Base-by-base conservation (phyloP, 352 stramenopile genomes). In the Globisporangium irregulare region DNA sequence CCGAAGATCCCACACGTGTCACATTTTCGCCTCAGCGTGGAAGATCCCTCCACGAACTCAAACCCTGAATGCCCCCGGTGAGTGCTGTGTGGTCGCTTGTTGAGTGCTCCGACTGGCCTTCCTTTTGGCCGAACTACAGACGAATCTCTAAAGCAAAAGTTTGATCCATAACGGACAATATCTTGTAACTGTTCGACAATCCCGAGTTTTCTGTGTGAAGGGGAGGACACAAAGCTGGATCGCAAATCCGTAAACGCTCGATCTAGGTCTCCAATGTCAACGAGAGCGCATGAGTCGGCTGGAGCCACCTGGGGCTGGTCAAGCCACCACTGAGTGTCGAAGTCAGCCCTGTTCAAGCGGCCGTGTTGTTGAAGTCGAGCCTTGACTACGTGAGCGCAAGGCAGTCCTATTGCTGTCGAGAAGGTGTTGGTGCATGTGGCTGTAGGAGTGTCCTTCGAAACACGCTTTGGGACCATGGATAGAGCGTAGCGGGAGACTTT, bases 211-310 rank as follows among this genome's bases (percentile, higher is more conserved):
- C 20, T 54, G 46, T 54, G 46, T 24, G 46, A 20, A 55, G 48
- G n/a, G 14, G n/a, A 55, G n/a, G n/a, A n/a, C 20, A 32, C 48
- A 27, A 55, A 55, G 15, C 48, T 27, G n/a, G 48, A 55, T 27
- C 48, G 48, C 18, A 55, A 27, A 27, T 55, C n/a, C n/a, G 48
- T n/a, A 55, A 27, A 55, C 48, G 48, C 48, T 55, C 48, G 18
- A 55, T 29, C 48, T 27, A 55, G 48, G 8, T 55, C 48, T 27
- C n/a, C 48, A 55, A 55, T 55, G 48, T 27, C 48, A 55, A 55
- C 48, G 20, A 55, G 48, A 55, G n/a, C 48, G 48, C 48, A 5
- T 55, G 48, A 7, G n/a, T 55, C 48, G 9, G 1, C 48, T 55
- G 4, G 48, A 55, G 48, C 48, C n/a, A 27, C 18, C 18, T 15